phyloP scores from a whole-genome alignment of 495 filamentous ascomycete genomes.

The Amniculicola lignicola region DNA sequence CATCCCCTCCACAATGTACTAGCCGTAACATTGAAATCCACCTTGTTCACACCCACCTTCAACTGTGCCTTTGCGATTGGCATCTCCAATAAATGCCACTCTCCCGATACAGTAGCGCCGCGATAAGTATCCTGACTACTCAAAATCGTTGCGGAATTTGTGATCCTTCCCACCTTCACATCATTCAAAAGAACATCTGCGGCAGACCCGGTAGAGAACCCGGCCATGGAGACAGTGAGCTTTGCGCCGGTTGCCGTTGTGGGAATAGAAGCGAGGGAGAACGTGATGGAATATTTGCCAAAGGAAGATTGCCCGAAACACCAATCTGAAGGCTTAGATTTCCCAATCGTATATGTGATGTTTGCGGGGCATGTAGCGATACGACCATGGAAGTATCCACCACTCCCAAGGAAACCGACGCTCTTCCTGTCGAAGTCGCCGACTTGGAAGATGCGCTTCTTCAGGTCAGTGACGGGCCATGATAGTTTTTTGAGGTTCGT shows the following conservation, averaged over 20 bases:
- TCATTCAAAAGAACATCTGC: slow-evolving; percentile 23
- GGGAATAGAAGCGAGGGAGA: slow-evolving; percentile 22
- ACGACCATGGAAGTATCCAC: slow-evolving; percentile 40
- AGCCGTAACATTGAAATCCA: slow-evolving; percentile 32
- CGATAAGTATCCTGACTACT: slow-evolving; percentile 40
- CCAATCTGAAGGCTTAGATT: slow-evolving; percentile 38
- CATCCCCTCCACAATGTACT: slow-evolving; percentile 35
- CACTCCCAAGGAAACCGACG: slow-evolving; percentile 42
- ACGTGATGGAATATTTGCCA: slow-evolving; percentile 42
- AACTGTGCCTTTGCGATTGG: slow-evolving; percentile 21
- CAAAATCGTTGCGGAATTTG: slow-evolving; percentile 33
- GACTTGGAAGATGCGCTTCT: slow-evolving; percentile 42
- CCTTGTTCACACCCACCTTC: slow-evolving; percentile 30
- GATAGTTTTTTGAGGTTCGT: slow-evolving; percentile 31
- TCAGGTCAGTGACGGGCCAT: slow-evolving; percentile 36
- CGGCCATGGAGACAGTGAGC: slow-evolving; percentile 38
- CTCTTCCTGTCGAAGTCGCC: slow-evolving; percentile 44
- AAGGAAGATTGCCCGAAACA: slow-evolving; percentile 42
- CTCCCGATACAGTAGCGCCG: slow-evolving; percentile 39
- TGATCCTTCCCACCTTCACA: slow-evolving; percentile 26
- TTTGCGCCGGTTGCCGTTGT: slow-evolving; percentile 9
- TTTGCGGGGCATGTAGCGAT: slow-evolving; percentile 40
- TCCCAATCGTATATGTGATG: slow-evolving; percentile 40
- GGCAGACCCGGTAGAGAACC: slow-evolving; percentile 29
- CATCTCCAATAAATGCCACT: slow-evolving; percentile 43